Evolutionary conservation across 1,139 yeast genomes (phyloP).

Genomic region (Saccharomycopsis hybrid): DNA sequence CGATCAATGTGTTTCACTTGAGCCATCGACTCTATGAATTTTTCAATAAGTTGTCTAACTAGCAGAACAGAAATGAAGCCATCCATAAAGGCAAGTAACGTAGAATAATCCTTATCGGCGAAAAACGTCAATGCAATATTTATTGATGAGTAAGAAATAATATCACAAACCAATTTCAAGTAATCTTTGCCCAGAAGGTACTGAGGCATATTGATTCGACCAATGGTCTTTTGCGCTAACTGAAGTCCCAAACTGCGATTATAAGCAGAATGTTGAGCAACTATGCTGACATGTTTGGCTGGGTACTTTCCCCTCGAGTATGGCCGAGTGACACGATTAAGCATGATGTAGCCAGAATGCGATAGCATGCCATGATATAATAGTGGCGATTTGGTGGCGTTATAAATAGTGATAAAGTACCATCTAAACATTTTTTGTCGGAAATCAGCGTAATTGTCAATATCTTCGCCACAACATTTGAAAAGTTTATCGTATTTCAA

Average conservation of each 20-base stretch:
- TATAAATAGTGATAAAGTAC: slow-evolving; percentile 3
- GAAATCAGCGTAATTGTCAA: not conserved
- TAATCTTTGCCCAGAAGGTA: not conserved
- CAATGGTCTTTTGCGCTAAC: slow-evolving; percentile 4
- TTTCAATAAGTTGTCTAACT: slow-evolving; percentile 1
- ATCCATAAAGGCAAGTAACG: slow-evolving; percentile 6
- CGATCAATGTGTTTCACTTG: not conserved
- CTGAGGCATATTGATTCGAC: slow-evolving; percentile 1
- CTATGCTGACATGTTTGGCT: not conserved
- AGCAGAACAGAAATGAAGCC: slow-evolving; percentile 3
- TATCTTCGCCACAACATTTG: slow-evolving; percentile 8
- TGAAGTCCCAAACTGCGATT: not conserved
- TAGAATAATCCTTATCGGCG: slow-evolving; percentile 7
- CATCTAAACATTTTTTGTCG: slow-evolving; percentile 5
- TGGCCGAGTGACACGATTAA: slow-evolving; percentile 1
- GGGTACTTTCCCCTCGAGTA: not conserved
- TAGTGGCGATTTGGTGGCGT: not conserved
- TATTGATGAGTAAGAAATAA: slow-evolving; percentile 4
- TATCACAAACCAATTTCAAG: not conserved
- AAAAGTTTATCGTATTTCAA: not conserved
- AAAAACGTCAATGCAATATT: slow-evolving; percentile 7
- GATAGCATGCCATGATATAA: slow-evolving; percentile 8
- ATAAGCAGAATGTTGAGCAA: not conserved
- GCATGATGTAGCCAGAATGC: slow-evolving; percentile 8
- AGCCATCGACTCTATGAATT: not conserved